Evolutionary conservation across 805 yeast species (phyloP), one percentile per base, ranked within the genome.

Genomic region (Kregervanrija fluxuum): DNA sequence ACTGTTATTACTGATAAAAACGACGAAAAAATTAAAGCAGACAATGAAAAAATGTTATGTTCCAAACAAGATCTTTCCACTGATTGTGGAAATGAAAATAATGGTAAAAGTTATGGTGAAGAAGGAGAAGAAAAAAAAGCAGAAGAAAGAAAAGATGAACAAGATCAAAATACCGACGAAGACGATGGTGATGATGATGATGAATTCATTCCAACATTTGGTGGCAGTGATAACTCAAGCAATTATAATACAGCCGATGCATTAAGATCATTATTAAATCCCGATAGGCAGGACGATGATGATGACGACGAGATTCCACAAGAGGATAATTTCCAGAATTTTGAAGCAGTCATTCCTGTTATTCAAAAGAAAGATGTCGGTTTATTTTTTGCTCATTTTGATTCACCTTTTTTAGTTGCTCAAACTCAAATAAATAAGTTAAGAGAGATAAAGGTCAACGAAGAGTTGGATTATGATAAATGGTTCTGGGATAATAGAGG

Each of bases 401-500:
- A 84, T 14, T 90, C 97, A 1, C 96, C 96, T 1, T 91, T 87
- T 65, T 68, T 91, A 50, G 77, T 76, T 41, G 82, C 96, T 0
- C 98, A 90, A 64, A 73, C 96, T 0, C 95, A 85, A 60, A 61
- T 88, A 40, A 76, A 75, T 47, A 82, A 79, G 54, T 53, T 84
- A 33, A 69, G 74, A 8, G 55, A 60, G n/a, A 62, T 70, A 31
- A 49, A 55, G 13, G 46, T 53, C 1, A 55, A 52, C 11, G 61
- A 57, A 11, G 55, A 56, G 3, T 65, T 70, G 15, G 67, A 66
- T 9, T 89, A 91, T 77, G 88, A 82, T 40, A 66, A 73, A 36
- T 80, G 85, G 75, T 91, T 90, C 62, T 87, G 86, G 82, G 84
- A 79, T 38, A 77, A 80, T 60, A 76, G 98, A 62, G 90, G 91